Evolutionary conservation across 176 grass and related monocot genomes (phyloP).

Genomic region (Lolium perenne): DNA sequence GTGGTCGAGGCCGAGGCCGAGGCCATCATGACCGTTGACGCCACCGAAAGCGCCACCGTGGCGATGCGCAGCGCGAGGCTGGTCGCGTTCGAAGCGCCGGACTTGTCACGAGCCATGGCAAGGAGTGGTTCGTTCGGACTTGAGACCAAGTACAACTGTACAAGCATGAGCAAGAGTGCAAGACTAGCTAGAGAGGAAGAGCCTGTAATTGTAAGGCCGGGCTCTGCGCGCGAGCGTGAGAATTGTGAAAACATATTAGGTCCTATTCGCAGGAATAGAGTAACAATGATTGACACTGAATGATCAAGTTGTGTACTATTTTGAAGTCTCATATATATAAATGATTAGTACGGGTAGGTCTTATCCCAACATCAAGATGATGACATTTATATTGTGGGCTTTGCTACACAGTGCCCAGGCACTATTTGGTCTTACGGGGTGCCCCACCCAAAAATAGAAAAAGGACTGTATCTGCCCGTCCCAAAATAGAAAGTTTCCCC

Average conservation of each 20-base stretch:
- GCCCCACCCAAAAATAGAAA: no score
- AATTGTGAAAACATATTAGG: no score
- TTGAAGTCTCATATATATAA: not conserved
- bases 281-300: not conserved
- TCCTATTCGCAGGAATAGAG: no score
- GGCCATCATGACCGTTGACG: not conserved
- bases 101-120: conserved; percentile 31
- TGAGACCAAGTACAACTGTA: not conserved
- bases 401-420: no score
- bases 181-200: not conserved
- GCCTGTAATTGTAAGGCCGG: not conserved
- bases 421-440: no score
- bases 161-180: not conserved
- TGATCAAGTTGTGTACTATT: not conserved
- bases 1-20: not conserved
- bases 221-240: not conserved
- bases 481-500: no score
- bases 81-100: not conserved
- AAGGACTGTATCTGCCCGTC: no score
- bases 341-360: not conserved
- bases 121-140: not conserved
- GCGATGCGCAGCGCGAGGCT: conserved; percentile 33
- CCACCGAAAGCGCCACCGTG: conserved; percentile 11
- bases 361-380: no score
- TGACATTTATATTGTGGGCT: no score